Base-by-base conservation (phyloP, 2,329 filamentous ascomycete species). In the Fusarium incarnatum region DNA sequence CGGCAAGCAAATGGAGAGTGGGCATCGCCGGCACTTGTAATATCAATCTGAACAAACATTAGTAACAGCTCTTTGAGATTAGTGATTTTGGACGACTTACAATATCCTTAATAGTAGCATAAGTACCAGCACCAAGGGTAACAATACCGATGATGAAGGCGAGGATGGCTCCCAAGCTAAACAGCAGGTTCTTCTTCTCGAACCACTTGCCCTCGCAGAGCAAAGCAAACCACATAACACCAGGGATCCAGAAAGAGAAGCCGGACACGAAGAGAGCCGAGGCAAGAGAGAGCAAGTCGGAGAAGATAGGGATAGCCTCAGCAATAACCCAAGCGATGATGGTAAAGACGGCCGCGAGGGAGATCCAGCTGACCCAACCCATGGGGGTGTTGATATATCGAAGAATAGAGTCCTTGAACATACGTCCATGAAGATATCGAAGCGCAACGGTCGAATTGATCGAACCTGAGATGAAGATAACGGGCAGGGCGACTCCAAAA, bases 401-500 rank as follows among this genome's bases (percentile, higher is more conserved):
- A 9, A 70, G 22, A 16, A 70, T 64, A 1, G 68, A 70, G 30
- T 70, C 58, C 52, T 66, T 71, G 42, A 71, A 71, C 64, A 71
- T 69, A 50, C 68, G 60, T 15, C 68, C 68, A 47, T 71, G 68
- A 20, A 71, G 48, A 48, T 71, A 71, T 56, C 68, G 64, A 11
- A 69, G 64, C 5, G 68, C 68, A 37, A 71, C 68, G 1, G 68
- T 72, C 0, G 68, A 71, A 27, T 71, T 71, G 46, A 71, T 71
- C 9, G 68, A 71, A 28, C 68, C 68, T 3, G 68, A 71, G 23
- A 71, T 71, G 22, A 80, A 28, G 81, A 85, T 67, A 72, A 82
- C 75, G 7, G 91, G 91, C 3, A 91, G 81, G 0, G 90, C 91
- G 64, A 93, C 80, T 32, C 90, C 91, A 73, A 91, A 93, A 2